These are phyloP conservation scores for Bothriochloa decipiens DNA, from an alignment of 176 grass and related monocot species.

Conservation along the genomic window DNA sequence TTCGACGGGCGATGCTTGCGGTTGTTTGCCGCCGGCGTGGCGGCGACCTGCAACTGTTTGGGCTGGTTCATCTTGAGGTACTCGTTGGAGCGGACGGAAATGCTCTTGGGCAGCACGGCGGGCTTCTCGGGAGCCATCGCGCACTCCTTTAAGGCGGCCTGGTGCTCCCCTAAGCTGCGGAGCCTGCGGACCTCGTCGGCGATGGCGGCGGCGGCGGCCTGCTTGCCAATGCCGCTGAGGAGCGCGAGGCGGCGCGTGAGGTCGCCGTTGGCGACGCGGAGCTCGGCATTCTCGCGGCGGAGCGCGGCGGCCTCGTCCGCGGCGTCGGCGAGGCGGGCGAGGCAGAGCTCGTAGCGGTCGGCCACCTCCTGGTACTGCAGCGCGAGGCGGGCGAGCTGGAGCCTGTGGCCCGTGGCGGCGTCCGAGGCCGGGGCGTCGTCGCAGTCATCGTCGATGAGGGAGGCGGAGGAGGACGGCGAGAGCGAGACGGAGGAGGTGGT, in stretches of 20 bases:
- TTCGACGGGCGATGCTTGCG: constrained; percentile 43
- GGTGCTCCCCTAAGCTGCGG: constrained; percentile 35
- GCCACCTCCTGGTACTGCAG: constrained; percentile 87
- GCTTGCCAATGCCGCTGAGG: constrained; percentile 45
- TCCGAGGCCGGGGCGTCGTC: constrained; percentile 6
- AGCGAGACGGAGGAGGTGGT: constrained; percentile 79
- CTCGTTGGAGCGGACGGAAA: constrained; percentile 80
- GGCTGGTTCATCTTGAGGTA: constrained; percentile 74
- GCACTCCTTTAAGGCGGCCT: constrained; percentile 29
- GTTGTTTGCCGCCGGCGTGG: constrained; percentile 17
- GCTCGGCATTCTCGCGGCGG: constrained; percentile 69
- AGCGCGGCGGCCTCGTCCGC: constrained; percentile 65
- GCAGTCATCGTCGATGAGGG: constrained; percentile 56
- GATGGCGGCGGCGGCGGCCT: constrained; percentile 43
- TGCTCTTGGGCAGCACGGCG: constrained; percentile 72
- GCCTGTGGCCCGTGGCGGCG: constrained; percentile 56
- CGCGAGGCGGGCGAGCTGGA: constrained; percentile 76
- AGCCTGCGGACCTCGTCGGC: constrained; percentile 66
- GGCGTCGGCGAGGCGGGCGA: constrained; percentile 78
- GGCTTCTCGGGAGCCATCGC: constrained; percentile 48
- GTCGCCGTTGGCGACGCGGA: constrained; percentile 75
- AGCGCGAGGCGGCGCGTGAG: constrained; percentile 60
- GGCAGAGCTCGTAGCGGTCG: constrained; percentile 85
- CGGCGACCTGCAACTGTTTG: background rate
- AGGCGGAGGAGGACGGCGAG: constrained; percentile 67